Base-by-base conservation (phyloP, 768 basidiomycete genomes). In the Lentinula edodes region DNA sequence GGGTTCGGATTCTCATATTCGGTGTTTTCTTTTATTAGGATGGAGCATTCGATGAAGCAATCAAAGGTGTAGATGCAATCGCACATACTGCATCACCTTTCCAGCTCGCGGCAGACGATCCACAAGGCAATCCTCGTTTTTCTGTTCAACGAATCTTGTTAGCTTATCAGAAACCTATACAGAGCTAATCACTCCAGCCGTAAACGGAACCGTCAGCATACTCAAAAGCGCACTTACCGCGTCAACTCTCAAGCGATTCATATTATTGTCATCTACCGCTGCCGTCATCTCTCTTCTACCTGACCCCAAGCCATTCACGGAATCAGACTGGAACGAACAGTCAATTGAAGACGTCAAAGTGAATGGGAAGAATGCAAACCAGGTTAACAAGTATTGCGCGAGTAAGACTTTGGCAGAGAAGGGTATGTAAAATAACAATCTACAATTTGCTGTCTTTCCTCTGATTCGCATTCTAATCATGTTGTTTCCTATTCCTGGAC, bases 141-240 rank as follows among this genome's bases (percentile, higher is more conserved):
- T 46, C 18, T 23, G 36, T 36, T 41, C n/a, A 35, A 18, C 8
- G 15, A 39, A 45, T 6, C 20, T 46, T 34, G 12, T 61, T 52
- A 36, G 39, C 32, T 8, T 12, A 18, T 39, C 16, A 16, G 13
- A 36, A 34, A 18, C 20, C 12, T 50, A 4, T 6, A 20, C 18
- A 87, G 86, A 89, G 62, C 66, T 90, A 42, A 84, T 91, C 63
- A 71, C 70, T 16, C 91, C 92, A 5, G 91, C 91, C 28, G 81
- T 93, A 3, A 73, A 83, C 2, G 91, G 91, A 1, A 93, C 91
- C 0, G 66, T 82, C 1, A 78, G 83, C 6, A 76, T 93, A 13
- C 74, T 93, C 28, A 73, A 83, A 62, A 84, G 84, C 48, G 80
- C 84, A 8, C 68, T 81, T 59, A 86, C 50, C 67, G 66, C 74